These are phyloP conservation scores for Pulveroboletus sp. DNA, from an alignment of 768 basidiomycete genomes.

Conservation along the genomic window DNA sequence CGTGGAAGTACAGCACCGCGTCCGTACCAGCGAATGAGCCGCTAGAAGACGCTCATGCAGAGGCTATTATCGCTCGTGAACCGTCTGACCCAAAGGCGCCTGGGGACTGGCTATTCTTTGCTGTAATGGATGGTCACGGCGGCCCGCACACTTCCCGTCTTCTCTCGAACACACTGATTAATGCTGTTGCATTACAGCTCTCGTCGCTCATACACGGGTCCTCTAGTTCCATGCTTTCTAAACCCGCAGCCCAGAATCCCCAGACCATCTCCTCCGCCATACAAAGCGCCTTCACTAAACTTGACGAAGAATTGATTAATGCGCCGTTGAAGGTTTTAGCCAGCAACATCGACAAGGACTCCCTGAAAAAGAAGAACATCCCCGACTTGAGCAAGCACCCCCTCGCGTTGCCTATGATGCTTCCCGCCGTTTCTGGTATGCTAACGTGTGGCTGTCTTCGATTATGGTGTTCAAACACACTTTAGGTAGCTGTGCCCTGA, in stretches of 20 bases:
- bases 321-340: conserved; percentile 73
- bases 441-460: conserved; percentile 6
- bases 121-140: conserved; percentile 88
- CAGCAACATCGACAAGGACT: conserved; percentile 47
- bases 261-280: conserved; percentile 65
- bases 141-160: conserved; percentile 81
- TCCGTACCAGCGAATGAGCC: conserved; percentile 82
- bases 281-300: conserved; percentile 67
- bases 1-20: conserved; percentile 78
- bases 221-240: conserved; percentile 31
- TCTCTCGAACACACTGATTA: conserved; percentile 79
- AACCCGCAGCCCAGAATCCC: conserved; percentile 35
- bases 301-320: conserved; percentile 82
- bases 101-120: conserved; percentile 78
- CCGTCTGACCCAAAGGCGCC: conserved; percentile 51
- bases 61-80: conserved; percentile 62
- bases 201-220: conserved; percentile 42
- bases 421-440: conserved; percentile 73
- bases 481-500: conserved; percentile 83
- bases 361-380: conserved; percentile 45
- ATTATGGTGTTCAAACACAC: conserved; percentile 9
- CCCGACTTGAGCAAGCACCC: conserved; percentile 71
- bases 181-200: conserved; percentile 76
- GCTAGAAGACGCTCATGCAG: conserved; percentile 83
- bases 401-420: conserved; percentile 64